Evolutionary conservation across 257 asterid species (phyloP), one percentile per base, ranked within the genome.

Genomic region (Lithospermum erythrorhizon): DNA sequence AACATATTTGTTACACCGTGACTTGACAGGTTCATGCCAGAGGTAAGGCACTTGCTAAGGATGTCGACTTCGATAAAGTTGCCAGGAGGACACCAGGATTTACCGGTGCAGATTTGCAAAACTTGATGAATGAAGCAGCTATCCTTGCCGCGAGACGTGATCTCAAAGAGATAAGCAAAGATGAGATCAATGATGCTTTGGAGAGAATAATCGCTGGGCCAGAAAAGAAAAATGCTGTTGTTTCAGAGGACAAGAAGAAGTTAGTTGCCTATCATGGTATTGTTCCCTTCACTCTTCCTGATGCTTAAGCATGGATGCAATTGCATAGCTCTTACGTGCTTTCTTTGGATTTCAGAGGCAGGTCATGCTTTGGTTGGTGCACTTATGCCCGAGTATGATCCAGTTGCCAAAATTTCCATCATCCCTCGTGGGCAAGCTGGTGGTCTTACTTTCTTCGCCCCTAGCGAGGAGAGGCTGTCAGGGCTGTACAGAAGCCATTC

Each of bases 341-440:
- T 55, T 18, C 24, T 53, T 63, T 61, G 37, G 55, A 51, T 29
- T 73, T 59, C 70, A 93, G 99, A 93, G 89, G 99, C 97, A 45
- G 99, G 97, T n/a, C 99, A 93, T 78, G 99, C 99, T 58, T 81
- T 93, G 64, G 97, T 93, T 63, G 99, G 99, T 67, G 99, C 99
- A 15, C 70, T 93, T 71, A 86, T 93, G 99, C 99, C 99, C 0
- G 99, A 93, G 60, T 93, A 93, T 54, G 99, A 93, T 68, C 97
- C 99, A 1, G 99, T 93, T 58, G 99, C 99, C 61, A 93, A 93
- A 61, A 93, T 93, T 78, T 93, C 99, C 17, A 93, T 93, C 65
- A 89, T 93, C 72, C 99, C 99, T 23, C 99, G 99, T 57, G 99
- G 99, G 65, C 99, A 93, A 73, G 99, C 99, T 8, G 99, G 99